phyloP scores from a whole-genome alignment of 257 asterid species.

The Mitragyna speciosa region DNA sequence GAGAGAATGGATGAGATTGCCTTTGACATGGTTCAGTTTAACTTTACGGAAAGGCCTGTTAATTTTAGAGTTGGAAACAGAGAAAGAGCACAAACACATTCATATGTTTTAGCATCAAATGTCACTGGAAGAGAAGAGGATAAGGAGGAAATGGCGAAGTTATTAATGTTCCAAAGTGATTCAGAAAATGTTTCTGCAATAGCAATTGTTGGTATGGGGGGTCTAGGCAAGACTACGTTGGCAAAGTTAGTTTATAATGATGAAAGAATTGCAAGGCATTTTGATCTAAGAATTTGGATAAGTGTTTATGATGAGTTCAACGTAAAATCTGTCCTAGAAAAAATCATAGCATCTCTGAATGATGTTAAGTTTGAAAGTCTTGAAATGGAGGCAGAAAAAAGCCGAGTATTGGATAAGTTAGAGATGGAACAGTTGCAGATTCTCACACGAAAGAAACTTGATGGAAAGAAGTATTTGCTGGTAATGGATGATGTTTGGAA shows the following conservation, averaged over 20 bases:
- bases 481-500: conserved; percentile 33
- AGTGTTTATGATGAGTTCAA: conserved; percentile 19
- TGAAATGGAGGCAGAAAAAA: conserved; percentile 9
- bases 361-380: neutral
- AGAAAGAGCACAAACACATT: conserved; percentile 16
- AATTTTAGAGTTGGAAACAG: neutral
- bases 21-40: conserved; percentile 8
- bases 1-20: conserved; percentile 13
- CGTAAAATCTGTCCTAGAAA: neutral
- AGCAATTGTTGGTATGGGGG: conserved; percentile 29
- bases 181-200: conserved; percentile 15
- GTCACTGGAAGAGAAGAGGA: conserved; percentile 30
- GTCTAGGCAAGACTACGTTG: conserved; percentile 28
- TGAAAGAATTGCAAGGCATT: conserved; percentile 3
- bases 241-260: conserved; percentile 26
- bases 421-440: conserved; percentile 17
- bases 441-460: conserved; percentile 6
- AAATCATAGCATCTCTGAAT: conserved; percentile 5
- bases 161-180: conserved; percentile 4
- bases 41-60: conserved; percentile 1
- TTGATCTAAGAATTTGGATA: conserved; percentile 23
- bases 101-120: conserved; percentile 20
- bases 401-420: neutral
- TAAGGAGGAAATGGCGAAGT: conserved; percentile 3
- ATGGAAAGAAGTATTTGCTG: conserved; percentile 12